Conservation (phyloP, 1,284 basidiomycete species). For the Sporisorium reilianum region DNA sequence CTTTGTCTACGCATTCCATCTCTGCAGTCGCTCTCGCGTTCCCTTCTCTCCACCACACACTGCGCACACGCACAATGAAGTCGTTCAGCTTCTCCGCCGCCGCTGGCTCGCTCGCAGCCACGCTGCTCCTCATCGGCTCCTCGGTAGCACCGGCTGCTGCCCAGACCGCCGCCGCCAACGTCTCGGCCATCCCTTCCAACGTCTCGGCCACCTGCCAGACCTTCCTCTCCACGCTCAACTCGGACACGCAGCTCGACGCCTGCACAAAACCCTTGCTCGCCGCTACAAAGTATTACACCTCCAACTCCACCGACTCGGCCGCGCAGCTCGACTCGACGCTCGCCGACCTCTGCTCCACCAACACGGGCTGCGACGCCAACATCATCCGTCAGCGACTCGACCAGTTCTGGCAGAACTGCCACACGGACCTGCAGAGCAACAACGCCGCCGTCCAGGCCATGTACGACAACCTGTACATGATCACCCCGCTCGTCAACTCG, state of each 20-base stretch:
- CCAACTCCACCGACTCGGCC: constrained; percentile 38
- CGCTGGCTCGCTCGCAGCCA: constrained; percentile 33
- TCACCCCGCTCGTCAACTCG: constrained; percentile 59
- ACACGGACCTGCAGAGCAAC: constrained; percentile 48
- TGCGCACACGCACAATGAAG: constrained; percentile 24
- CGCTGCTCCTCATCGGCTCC: constrained; percentile 20
- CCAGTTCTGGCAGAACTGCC: constrained; percentile 56
- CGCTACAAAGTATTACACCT: constrained; percentile 54
- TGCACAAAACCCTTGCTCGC: constrained; percentile 58
- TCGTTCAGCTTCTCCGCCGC: constrained; percentile 28
- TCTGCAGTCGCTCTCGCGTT: too few relatives aligned
- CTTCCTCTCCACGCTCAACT: constrained; percentile 56
- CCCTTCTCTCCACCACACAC: too few relatives aligned
- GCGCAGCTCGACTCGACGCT: constrained; percentile 51
- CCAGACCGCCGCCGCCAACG: constrained; percentile 27
- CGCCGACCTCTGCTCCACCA: constrained; percentile 46
- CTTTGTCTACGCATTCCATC: background rate
- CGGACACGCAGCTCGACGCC: constrained; percentile 41
- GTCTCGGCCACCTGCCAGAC: constrained; percentile 36
- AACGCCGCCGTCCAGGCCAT: constrained; percentile 43
- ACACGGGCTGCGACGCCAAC: constrained; percentile 51
- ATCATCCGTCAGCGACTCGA: constrained; percentile 49
- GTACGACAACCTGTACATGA: constrained; percentile 64
- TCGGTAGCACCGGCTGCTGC: constrained; percentile 42
- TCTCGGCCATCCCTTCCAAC: constrained; percentile 46